These are phyloP conservation scores for Mucuna pruriens DNA, from an alignment of 306 rosid genomes.

Conservation along the genomic window DNA sequence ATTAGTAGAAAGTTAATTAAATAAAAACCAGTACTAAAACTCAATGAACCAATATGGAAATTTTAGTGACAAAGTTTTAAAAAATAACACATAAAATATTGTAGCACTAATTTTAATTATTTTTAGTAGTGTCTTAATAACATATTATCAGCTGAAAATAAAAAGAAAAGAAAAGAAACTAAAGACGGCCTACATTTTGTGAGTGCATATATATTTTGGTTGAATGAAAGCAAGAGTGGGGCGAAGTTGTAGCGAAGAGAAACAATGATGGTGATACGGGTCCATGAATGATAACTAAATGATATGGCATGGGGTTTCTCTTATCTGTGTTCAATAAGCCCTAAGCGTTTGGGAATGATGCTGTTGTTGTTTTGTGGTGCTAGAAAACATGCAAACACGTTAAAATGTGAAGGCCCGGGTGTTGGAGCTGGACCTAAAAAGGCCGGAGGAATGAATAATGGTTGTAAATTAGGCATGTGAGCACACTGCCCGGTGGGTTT, in stretches of 20 bases:
- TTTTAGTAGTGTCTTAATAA: too few species aligned
- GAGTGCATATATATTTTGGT: background rate
- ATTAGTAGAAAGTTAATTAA: background rate
- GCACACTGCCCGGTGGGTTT: conserved; percentile 70
- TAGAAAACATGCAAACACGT: conserved; percentile 25
- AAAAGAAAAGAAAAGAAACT: background rate
- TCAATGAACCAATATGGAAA: too few species aligned
- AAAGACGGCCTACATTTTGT: background rate
- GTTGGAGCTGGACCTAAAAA: conserved; percentile 40
- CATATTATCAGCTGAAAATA: background rate
- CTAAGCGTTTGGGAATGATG: conserved; percentile 42
- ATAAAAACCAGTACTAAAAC: too few species aligned
- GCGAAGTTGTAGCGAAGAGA: background rate
- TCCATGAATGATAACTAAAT: conserved; percentile 34
- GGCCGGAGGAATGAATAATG: conserved; percentile 10
- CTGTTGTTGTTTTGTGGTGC: conserved; percentile 47
- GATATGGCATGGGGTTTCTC: conserved; percentile 39
- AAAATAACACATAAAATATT: too few species aligned
- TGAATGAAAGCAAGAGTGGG: background rate
- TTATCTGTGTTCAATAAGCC: conserved; percentile 23
- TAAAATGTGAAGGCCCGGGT: conserved; percentile 46
- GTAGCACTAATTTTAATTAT: too few species aligned
- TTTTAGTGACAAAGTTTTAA: too few species aligned
- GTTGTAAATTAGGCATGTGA: conserved; percentile 52
- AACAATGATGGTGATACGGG: conserved; percentile 18